phyloP scores from a whole-genome alignment of 805 yeast species.

The Candida arabinofermentans region DNA sequence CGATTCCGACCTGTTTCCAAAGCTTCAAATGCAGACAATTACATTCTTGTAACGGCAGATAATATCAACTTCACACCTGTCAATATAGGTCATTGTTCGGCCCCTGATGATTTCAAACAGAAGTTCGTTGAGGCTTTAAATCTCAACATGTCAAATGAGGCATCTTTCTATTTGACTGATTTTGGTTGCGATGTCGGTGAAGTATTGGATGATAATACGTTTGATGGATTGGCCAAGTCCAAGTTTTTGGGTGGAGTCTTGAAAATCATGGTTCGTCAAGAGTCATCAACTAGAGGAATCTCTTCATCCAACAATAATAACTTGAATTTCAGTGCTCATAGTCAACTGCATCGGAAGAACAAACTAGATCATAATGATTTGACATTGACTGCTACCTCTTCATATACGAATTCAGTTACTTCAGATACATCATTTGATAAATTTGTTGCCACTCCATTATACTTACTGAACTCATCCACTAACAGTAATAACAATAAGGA shows the following conservation, averaged over 20 bases:
- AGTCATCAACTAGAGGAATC: not conserved
- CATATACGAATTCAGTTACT: constrained; percentile 53
- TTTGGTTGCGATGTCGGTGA: constrained; percentile 57
- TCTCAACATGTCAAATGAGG: constrained; percentile 8
- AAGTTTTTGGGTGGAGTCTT: constrained; percentile 28
- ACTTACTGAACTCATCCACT: constrained; percentile 42
- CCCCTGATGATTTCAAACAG: constrained; percentile 37
- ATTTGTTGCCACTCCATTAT: constrained; percentile 66
- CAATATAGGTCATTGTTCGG: constrained; percentile 30
- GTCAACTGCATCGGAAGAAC: not conserved
- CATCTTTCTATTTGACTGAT: constrained; percentile 62
- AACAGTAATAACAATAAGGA: constrained; percentile 28
- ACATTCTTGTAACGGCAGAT: constrained; percentile 62
- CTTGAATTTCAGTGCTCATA: not conserved
- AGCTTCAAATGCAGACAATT: constrained; percentile 29
- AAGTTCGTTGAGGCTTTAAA: constrained; percentile 36
- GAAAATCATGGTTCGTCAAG: constrained; percentile 19
- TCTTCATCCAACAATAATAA: not conserved
- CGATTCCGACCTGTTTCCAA: constrained; percentile 37
- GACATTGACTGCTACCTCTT: constrained; percentile 41
- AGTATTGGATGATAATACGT: constrained; percentile 45
- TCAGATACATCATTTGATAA: constrained; percentile 33
- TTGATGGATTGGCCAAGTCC: constrained; percentile 35
- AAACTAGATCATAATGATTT: constrained; percentile 1
- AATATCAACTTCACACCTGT: constrained; percentile 51